These are phyloP conservation scores for Plantago lanceolata DNA, from an alignment of 305 asterid species.

Conservation along the genomic window DNA sequence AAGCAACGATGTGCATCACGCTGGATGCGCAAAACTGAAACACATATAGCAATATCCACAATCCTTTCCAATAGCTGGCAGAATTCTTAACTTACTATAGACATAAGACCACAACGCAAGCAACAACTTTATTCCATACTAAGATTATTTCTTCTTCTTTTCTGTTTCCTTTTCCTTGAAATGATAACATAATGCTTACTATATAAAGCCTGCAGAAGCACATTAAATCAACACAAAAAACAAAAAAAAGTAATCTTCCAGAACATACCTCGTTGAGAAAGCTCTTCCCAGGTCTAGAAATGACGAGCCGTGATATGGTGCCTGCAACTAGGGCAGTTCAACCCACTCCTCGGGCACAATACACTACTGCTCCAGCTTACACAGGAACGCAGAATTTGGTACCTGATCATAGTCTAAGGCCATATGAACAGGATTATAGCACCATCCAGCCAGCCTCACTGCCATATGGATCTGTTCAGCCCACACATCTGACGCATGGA, in stretches of 20 bases:
- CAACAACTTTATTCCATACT: slow-evolving; percentile 49
- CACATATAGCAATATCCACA: not conserved
- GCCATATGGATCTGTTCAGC: not conserved
- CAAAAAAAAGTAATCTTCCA: not conserved
- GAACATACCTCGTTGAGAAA: not conserved
- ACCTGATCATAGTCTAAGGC: slow-evolving; percentile 15
- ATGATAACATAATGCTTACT: slow-evolving; percentile 11
- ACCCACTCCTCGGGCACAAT: slow-evolving; percentile 10
- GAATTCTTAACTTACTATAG: slow-evolving; percentile 42
- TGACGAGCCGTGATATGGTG: slow-evolving; percentile 28
- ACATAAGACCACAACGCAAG: slow-evolving; percentile 46
- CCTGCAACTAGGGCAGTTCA: slow-evolving; percentile 18
- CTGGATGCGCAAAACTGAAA: not conserved
- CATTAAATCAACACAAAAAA: slow-evolving; percentile 21
- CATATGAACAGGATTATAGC: slow-evolving; percentile 26
- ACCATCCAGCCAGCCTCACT: not conserved
- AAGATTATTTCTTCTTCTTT: slow-evolving; percentile 8
- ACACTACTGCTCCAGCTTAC: slow-evolving; percentile 12
- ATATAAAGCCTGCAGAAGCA: slow-evolving; percentile 25
- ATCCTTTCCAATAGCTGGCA: slow-evolving; percentile 5
- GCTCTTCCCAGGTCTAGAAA: slow-evolving; percentile 11
- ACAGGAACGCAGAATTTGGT: slow-evolving; percentile 15
- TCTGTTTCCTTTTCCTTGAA: slow-evolving; percentile 10
- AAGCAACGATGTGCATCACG: slow-evolving; percentile 14
- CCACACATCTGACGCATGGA: slow-evolving; percentile 14